phyloP scores from a whole-genome alignment of 306 rosid species.

The Vigna mungo region DNA sequence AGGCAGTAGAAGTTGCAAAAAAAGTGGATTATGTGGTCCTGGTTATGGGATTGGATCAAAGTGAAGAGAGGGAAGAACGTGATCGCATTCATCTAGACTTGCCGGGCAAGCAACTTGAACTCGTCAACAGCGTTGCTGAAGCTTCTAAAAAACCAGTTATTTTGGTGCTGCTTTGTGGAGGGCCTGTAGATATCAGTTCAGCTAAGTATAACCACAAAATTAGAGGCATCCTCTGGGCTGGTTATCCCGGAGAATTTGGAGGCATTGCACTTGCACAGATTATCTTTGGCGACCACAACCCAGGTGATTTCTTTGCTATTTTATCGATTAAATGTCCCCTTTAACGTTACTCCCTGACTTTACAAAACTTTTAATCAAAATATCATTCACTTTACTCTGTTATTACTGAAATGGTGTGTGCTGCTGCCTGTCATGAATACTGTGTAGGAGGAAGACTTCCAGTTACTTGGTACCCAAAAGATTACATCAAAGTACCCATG shows the following conservation, averaged over 20 bases:
- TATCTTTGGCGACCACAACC: conserved; percentile 92
- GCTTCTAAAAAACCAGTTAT: conserved; percentile 75
- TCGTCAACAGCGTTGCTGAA: conserved; percentile 66
- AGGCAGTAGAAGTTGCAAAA: conserved; percentile 67
- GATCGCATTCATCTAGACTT: conserved; percentile 72
- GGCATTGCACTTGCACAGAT: conserved; percentile 81
- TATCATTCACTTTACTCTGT: background rate
- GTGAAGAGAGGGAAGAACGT: conserved; percentile 70
- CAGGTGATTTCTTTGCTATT: conserved; percentile 57
- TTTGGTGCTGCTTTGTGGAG: conserved; percentile 83
- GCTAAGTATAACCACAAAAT: conserved; percentile 66
- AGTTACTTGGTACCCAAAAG: conserved; percentile 84
- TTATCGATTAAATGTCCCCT: background rate
- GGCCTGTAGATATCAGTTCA: conserved; percentile 82
- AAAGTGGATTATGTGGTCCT: conserved; percentile 75
- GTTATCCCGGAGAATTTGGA: conserved; percentile 92
- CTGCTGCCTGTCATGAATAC: conserved; percentile 36
- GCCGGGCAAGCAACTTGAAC: conserved; percentile 80
- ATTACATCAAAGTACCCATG: conserved; percentile 76
- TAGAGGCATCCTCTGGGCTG: conserved; percentile 96
- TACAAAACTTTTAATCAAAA: background rate
- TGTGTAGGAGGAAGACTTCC: conserved; percentile 92
- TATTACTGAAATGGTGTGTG: conserved; percentile 16
- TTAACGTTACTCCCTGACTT: background rate
- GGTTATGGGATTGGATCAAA: conserved; percentile 90